Conservation (phyloP, 306 rosid species). For the Fagus sylvatica region DNA sequence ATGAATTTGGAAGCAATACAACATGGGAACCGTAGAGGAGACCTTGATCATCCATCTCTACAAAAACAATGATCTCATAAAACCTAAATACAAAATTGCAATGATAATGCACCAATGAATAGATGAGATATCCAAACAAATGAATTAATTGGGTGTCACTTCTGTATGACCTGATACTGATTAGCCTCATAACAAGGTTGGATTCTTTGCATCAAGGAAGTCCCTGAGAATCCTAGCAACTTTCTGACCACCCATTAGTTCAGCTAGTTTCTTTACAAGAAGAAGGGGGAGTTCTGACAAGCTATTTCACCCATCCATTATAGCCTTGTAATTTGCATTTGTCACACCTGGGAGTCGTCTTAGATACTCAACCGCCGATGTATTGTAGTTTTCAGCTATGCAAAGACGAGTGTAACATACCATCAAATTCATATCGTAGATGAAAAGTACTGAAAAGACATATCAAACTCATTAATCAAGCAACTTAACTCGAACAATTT, state of each 20-base stretch:
- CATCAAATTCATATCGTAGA: slow-evolving; percentile 16
- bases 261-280: slow-evolving; percentile 73
- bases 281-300: slow-evolving; percentile 87
- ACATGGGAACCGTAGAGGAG: neutral
- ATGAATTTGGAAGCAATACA: neutral
- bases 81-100: neutral
- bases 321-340: slow-evolving; percentile 81
- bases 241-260: slow-evolving; percentile 88
- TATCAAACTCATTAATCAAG: neutral
- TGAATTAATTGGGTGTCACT: neutral
- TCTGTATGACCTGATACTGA: slow-evolving; percentile 9
- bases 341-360: slow-evolving; percentile 93
- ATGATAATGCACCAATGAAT: neutral
- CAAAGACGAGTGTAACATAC: slow-evolving; percentile 4
- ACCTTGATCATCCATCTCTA: neutral
- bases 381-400: slow-evolving; percentile 96
- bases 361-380: slow-evolving; percentile 88
- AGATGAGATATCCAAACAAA: neutral
- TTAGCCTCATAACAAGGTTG: slow-evolving; percentile 63
- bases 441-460: slow-evolving; percentile 4
- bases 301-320: slow-evolving; percentile 90
- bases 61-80: neutral
- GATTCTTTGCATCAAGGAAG: slow-evolving; percentile 95
- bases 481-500: neutral
- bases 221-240: slow-evolving; percentile 92